phyloP scores from a whole-genome alignment of 1,284 basidiomycete genomes.

The Rhodotorula sp. region DNA sequence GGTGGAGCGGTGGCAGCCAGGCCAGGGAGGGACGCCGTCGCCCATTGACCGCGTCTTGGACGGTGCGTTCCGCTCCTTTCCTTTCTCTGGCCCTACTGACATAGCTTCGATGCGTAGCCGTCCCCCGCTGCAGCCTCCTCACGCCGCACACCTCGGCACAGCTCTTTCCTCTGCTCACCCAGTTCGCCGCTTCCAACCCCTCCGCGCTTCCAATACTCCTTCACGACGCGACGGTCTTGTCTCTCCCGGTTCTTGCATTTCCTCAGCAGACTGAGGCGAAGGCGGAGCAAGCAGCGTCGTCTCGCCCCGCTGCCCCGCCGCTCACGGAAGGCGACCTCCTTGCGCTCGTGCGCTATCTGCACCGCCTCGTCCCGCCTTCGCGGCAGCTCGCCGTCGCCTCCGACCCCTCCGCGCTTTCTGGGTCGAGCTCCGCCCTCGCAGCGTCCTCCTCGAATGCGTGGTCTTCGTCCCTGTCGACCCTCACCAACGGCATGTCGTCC shows the following conservation, averaged over 20 bases:
- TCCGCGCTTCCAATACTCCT: slow-evolving; percentile 24
- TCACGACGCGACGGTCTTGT: slow-evolving; percentile 16
- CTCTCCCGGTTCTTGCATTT: slow-evolving; percentile 4
- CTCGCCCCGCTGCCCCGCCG: not conserved
- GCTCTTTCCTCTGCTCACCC: slow-evolving; percentile 28
- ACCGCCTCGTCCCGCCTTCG: not conserved
- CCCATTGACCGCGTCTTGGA: slow-evolving; percentile 13
- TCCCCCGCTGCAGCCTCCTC: slow-evolving; percentile 10
- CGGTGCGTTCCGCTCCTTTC: slow-evolving; percentile 1
- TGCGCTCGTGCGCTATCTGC: slow-evolving; percentile 21
- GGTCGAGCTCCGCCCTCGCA: too few species aligned
- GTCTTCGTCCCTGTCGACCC: not conserved
- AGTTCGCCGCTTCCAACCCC: slow-evolving; percentile 31
- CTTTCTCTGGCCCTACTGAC: too few species aligned
- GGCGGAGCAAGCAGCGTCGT: not conserved
- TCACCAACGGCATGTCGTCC: slow-evolving; percentile 6
- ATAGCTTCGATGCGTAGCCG: not conserved
- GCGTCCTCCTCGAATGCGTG: not conserved
- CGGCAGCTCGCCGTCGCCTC: not conserved
- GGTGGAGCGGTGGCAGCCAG: slow-evolving; percentile 13
- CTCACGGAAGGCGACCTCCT: slow-evolving; percentile 16
- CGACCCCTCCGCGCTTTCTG: too few species aligned
- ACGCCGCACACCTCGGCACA: not conserved
- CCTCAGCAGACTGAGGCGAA: not conserved
- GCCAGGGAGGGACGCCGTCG: not conserved